A percentile compares a stretch with the other conserved stretches of the same genome.
Conservation (phyloP, 768 basidiomycete species). For the Trametes cubensis region DNA sequence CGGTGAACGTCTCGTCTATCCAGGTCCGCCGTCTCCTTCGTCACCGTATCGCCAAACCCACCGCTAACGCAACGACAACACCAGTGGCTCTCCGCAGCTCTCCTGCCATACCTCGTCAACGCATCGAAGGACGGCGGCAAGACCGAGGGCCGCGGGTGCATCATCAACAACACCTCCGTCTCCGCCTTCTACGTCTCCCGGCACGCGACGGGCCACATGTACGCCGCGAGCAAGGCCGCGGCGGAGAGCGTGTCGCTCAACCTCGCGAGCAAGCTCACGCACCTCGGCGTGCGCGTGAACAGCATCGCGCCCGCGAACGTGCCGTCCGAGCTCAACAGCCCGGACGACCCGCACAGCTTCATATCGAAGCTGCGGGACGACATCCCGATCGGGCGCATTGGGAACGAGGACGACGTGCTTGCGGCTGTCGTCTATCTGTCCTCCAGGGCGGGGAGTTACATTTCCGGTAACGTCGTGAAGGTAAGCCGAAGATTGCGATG, state of each 20-base stretch:
- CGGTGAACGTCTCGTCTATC: constrained; percentile 19
- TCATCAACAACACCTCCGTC: constrained; percentile 25
- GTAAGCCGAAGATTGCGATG: background rate
- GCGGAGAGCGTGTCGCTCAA: constrained; percentile 24
- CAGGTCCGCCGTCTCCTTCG: constrained; percentile 11
- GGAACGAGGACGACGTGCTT: constrained; percentile 24
- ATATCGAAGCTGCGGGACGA: constrained; percentile 10
- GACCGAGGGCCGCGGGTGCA: constrained; percentile 21
- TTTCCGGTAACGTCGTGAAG: constrained; percentile 21
- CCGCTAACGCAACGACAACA: background rate
- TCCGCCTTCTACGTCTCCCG: constrained; percentile 21
- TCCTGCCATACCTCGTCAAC: constrained; percentile 22
- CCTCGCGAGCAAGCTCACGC: constrained; percentile 25
- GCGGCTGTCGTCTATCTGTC: constrained; percentile 23
- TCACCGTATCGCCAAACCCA: background rate
- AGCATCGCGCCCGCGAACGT: constrained; percentile 25
- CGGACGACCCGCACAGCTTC: constrained; percentile 24
- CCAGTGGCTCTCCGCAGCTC: constrained; percentile 24
- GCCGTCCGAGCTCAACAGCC: constrained; percentile 24
- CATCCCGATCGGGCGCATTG: constrained; percentile 23
- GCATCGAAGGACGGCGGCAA: constrained; percentile 17
- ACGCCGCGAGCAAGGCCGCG: constrained; percentile 23
- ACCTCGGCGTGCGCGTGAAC: constrained; percentile 26
- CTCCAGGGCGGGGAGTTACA: constrained; percentile 21
- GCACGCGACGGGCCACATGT: constrained; percentile 17